Evolutionary conservation across 129 eudicot species (phyloP).

Genomic region (Glebionis coronaria): DNA sequence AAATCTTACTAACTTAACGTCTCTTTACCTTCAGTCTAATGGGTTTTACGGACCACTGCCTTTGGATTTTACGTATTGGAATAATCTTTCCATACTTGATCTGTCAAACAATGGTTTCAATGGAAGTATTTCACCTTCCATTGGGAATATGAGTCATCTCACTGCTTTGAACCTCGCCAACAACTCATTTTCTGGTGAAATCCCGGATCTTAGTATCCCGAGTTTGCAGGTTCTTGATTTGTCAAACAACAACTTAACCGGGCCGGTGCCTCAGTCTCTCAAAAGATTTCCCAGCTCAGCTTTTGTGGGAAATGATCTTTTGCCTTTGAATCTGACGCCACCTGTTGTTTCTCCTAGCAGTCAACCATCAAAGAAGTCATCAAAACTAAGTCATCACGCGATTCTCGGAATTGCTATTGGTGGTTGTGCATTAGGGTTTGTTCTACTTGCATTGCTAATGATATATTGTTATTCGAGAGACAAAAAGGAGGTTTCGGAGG

Average conservation of each 20-base stretch:
- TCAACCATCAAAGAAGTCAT: conserved; percentile 43
- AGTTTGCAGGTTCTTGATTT: conserved; percentile 58
- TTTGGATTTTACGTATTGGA: conserved; percentile 57
- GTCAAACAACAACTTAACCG: conserved; percentile 73
- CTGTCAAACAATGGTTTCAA: conserved; percentile 64
- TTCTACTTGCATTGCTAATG: conserved; percentile 45
- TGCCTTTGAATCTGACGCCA: conserved; percentile 29
- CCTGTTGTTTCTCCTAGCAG: conserved; percentile 39
- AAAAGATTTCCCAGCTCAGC: conserved; percentile 62
- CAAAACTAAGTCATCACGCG: conserved; percentile 58
- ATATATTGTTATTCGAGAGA: conserved; percentile 41
- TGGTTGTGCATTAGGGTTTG: conserved; percentile 49
- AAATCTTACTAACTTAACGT: conserved; percentile 52
- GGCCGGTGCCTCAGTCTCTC: conserved; percentile 60
- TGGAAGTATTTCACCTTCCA: conserved; percentile 62
- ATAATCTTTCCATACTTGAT: conserved; percentile 56
- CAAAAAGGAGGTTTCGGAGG: conserved; percentile 21
- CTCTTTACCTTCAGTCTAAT: conserved; percentile 72
- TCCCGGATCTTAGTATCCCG: conserved; percentile 66
- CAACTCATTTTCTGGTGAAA: conserved; percentile 77
- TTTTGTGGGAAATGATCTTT: conserved; percentile 59
- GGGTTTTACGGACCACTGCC: conserved; percentile 72
- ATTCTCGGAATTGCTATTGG: conserved; percentile 76
- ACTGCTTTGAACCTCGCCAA: conserved; percentile 65
- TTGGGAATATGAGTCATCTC: conserved; percentile 69